Evolutionary conservation across 225 moss, liverwort and hornwort species (phyloP), one percentile per base, ranked within the genome.

Genomic region (Polytrichum commune): DNA sequence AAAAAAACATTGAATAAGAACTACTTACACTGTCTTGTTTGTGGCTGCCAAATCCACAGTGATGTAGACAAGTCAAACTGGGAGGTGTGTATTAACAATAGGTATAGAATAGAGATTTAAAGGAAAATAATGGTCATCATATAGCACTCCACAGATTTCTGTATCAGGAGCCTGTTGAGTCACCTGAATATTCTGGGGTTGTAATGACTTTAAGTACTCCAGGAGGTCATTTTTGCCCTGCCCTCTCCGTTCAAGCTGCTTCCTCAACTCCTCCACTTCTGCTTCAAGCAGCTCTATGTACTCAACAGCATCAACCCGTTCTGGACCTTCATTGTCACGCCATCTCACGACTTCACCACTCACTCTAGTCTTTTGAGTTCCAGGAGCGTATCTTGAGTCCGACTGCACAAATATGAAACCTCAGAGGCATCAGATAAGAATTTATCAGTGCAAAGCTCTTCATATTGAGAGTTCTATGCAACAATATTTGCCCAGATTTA

Each of bases 101-200:
- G 16, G 46, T 16, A 35, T 35, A 46, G 46, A 46, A 13, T 3
- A 46, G 10, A 13, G 10, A 13, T 16, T 13, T 16, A 46, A 16
- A 46, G 3, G 13, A 46, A 46, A 13, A 13, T 13, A 46, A 46
- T 46, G 46, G 13, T 46, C 13, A 46, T 13, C 16, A 46, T 4
- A 46, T 38, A 38, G 13, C 46, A 46, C 46, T 46, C 46, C 46
- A 16, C 13, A 46, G 46, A 46, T 46, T 46, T 46, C 46, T 46
- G 46, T 46, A 16, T 13, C 16, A 13, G 13, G 13, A 58, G 24
- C 3, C n/a, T 24, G 38, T 29, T 29, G 8, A 0, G 18, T 69
- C 76, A 90, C 92, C 90, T 95, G 95, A 62, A 96, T 64, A 68
- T 96, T 96, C 73, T 90, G 93, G 62, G 95, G 95, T 75, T 96